Evolutionary conservation across 2,329 filamentous ascomycete genomes (phyloP), one percentile per base, ranked within the genome.

Genomic region (Fusarium chaquense): DNA sequence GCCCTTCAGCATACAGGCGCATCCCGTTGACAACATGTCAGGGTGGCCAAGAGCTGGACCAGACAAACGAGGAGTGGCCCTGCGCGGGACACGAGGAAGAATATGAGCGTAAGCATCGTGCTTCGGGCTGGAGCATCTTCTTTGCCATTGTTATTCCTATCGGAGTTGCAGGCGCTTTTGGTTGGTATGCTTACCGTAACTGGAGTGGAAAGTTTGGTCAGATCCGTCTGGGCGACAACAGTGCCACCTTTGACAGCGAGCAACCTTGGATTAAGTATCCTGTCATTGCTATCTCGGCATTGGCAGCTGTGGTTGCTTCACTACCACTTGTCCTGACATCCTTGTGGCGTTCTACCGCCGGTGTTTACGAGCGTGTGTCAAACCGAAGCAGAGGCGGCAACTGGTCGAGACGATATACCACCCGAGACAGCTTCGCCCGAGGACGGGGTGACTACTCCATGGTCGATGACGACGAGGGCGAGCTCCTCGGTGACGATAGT

Each of bases 391-490:
- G 85, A 32, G 63, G 83, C 64, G 83, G 84, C 35, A 71, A 71
- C 72, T 85, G 85, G 79, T 86, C 87, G 36, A 84, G 91, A 64
- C 89, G 91, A 58, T 99, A 97, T 78, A 96, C 94, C 18, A 97
- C 93, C 51, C 85, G 97, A 62, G 92, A 93, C 75, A 95, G 93
- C 65, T 99, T 99, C 81, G 92, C 94, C 7, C 88, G 94, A 59
- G 91, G 93, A 2, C 87, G 93, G 58, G 91, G 92, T n/a, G 93
- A 97, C 79, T 98, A 98, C 79, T 89, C 90, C 18, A 87, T 91
- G 75, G 93, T 97, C 53, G 94, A 97, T 75, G 92, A 96, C 52
- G 96, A 98, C 77, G 96, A 98, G 78, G 95, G 95, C 50, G 95
- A 98, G 83, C 83, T 99, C 72, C 82, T 99, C 36, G 96, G 96